Evolutionary conservation across 352 stramenopile species (phyloP).

Genomic region (Globisporangium megalacanthum): DNA sequence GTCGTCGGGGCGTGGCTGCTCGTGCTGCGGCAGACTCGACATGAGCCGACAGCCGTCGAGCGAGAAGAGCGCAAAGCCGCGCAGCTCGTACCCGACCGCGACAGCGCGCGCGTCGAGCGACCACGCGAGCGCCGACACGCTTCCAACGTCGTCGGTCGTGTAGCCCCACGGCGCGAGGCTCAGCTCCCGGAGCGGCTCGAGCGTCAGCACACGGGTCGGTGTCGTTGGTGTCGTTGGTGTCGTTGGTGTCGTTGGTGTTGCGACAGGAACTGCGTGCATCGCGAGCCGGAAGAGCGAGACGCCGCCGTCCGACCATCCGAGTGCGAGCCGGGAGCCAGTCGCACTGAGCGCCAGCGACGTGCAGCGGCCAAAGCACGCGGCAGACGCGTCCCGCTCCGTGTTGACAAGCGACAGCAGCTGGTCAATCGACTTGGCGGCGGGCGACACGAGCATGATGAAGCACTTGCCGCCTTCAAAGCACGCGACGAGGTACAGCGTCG

Average conservation of each 20-base stretch:
- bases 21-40: constrained; percentile 76
- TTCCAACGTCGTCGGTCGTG: constrained; percentile 36
- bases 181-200: constrained; percentile 59
- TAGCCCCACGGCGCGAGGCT: constrained; percentile 68
- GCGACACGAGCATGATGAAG: constrained; percentile 73
- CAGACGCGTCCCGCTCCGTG: constrained; percentile 30
- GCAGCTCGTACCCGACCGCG: constrained; percentile 60
- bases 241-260: neutral
- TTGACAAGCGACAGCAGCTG: constrained; percentile 76
- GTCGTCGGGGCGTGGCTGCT: constrained; percentile 36
- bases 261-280: constrained; percentile 13
- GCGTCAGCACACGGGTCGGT: constrained; percentile 18
- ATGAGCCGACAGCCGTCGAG: constrained; percentile 77
- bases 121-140: constrained; percentile 64
- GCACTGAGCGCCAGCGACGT: constrained; percentile 40
- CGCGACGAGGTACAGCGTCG: constrained; percentile 50
- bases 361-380: constrained; percentile 34
- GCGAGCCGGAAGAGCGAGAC: constrained; percentile 60
- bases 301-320: constrained; percentile 69
- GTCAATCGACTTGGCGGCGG: constrained; percentile 50
- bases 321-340: constrained; percentile 42
- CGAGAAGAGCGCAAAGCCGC: constrained; percentile 76
- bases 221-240: neutral
- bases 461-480: constrained; percentile 76
- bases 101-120: constrained; percentile 52